phyloP scores from a whole-genome alignment of 108 stramenopile species.

The Fragilariopsis cylindrus region DNA sequence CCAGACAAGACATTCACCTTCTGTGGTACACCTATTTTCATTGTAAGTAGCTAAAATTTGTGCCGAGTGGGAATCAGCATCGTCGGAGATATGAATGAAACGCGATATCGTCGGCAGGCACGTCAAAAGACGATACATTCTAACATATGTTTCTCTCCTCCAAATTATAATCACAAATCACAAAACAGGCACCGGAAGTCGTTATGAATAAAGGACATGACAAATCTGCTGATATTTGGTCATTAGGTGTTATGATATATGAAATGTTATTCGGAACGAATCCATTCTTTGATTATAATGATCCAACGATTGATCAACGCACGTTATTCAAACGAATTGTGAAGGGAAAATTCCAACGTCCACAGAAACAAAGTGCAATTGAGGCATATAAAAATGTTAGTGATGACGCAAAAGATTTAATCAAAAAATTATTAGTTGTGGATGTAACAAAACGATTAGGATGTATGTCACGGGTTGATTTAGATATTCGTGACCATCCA shows the following conservation, averaged over 20 bases:
- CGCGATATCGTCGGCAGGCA: not conserved
- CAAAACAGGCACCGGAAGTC: constrained; percentile 83
- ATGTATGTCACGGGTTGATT: constrained; percentile 42
- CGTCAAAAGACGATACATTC: not conserved
- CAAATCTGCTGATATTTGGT: constrained; percentile 92
- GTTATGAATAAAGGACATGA: constrained; percentile 86
- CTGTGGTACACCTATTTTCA: constrained; percentile 93
- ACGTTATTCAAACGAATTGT: constrained; percentile 80
- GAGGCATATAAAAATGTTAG: constrained; percentile 17
- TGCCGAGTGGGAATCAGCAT: not conserved
- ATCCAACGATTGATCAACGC: constrained; percentile 60
- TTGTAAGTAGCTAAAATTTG: constrained; percentile 54
- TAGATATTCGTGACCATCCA: constrained; percentile 58
- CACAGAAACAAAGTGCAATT: constrained; percentile 5
- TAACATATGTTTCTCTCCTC: not conserved
- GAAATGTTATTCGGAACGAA: constrained; percentile 79
- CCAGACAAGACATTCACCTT: constrained; percentile 90
- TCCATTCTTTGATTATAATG: constrained; percentile 57
- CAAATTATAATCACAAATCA: constrained; percentile 30
- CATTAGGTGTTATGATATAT: constrained; percentile 86
- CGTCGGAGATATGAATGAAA: not conserved
- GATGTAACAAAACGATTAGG: constrained; percentile 64
- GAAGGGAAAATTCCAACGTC: constrained; percentile 52
- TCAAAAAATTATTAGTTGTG: constrained; percentile 45
- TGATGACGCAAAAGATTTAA: constrained; percentile 43